Base-by-base conservation (phyloP, 2,329 filamentous ascomycete genomes). In the Colletotrichum truncatum region DNA sequence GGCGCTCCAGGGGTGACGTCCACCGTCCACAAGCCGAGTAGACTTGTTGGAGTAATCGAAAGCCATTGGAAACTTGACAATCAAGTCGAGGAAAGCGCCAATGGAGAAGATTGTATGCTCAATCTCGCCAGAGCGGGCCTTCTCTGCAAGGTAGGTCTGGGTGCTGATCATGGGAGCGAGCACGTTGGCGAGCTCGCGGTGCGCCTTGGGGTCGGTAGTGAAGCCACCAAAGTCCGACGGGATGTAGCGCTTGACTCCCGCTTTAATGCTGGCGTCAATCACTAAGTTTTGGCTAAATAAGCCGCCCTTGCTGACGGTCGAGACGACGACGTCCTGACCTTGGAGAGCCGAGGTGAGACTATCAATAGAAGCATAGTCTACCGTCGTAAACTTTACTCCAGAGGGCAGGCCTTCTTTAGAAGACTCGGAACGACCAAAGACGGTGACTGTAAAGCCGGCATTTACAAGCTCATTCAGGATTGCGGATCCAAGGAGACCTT, bases 51-150 rank as follows among this genome's bases (percentile, higher is more conserved):
- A 14, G 23, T 58, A 68, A 41, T 67, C 48, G 16, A 54, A 60
- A 1, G 25, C 38, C 12, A 60, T 4, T 10, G 55, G 46, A 9
- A 73, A 43, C 66, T 73, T 36, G 5, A 83, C 49, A 7, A 79
- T 80, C 86, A 84, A 89, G 72, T 91, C 89, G 61, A 90, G 82
- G 74, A 91, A 90, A 0, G 78, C 74, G 0, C 84, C 84, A 56
- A 80, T 86, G 23, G 83, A 77, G 2, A 91, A 73, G 16, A 78
- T 77, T 0, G 85, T 89, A 78, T 89, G 91, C 12, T 82, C 78
- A 77, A 90, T 72, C 34, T 73, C 64, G 51, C 77, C 73, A 39
- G 78, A 74, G 70, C 77, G 74, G 6, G 79, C 73, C 46, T 80
- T 76, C 69, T 80, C 77, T 32, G 73, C 73, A 4, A 87, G 66